phyloP scores from a whole-genome alignment of 148 eudicot genomes.

The Amaranthus cruentus region DNA sequence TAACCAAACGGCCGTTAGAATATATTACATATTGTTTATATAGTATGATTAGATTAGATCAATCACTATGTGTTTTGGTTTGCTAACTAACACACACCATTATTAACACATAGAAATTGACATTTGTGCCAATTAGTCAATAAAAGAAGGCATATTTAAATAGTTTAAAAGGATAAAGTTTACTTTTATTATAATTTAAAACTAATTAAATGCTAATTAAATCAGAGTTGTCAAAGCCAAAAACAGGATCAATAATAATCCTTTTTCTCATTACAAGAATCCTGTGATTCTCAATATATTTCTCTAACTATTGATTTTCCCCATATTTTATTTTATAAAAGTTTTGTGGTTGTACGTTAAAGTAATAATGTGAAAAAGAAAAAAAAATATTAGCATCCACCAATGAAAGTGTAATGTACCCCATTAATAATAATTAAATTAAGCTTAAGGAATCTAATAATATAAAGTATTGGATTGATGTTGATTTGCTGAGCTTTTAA shows the following conservation, averaged over 20 bases:
- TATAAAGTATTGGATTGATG: constrained; percentile 17
- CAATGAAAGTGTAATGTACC: constrained; percentile 5
- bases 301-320: neutral
- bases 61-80: neutral
- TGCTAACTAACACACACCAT: constrained; percentile 10
- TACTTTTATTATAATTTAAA: neutral
- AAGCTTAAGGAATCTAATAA: constrained; percentile 16
- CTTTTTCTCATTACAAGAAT: neutral
- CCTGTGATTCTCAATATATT: neutral
- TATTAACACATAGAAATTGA: neutral
- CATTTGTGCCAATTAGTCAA: constrained; percentile 6
- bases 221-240: constrained; percentile 1
- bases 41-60: neutral
- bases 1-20: too few species aligned
- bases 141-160: neutral
- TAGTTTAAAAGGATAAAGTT: constrained; percentile 4
- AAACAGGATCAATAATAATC: neutral
- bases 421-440: constrained; percentile 1
- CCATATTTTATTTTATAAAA: neutral
- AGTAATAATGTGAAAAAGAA: neutral
- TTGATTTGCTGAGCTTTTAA: constrained; percentile 21
- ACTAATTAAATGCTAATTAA: neutral
- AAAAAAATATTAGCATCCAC: neutral
- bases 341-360: constrained; percentile 7
- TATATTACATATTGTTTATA: too few species aligned